Percentiles rank a stretch among this genome's conserved stretches.
phyloP scores from a whole-genome alignment of 805 yeast genomes.

The Suhomyces prunicola region DNA sequence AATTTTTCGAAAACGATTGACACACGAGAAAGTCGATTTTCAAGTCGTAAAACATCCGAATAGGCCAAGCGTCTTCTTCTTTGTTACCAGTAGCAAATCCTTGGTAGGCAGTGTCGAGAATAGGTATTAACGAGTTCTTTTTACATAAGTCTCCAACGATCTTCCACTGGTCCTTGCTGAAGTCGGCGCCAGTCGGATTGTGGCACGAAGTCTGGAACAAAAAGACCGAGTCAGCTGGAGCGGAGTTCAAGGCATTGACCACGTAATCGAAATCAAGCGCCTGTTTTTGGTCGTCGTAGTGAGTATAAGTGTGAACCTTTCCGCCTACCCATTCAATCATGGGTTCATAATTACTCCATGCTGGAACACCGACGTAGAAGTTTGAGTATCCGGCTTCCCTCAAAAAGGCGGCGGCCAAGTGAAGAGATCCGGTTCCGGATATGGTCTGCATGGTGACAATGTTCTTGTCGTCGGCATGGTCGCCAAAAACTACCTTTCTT shows the following conservation, averaged over 20 bases:
- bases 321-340: constrained; percentile 34
- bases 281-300: constrained; percentile 29
- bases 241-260: constrained; percentile 24
- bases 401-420: constrained; percentile 33
- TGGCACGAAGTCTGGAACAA: constrained; percentile 44
- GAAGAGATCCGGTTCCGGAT: constrained; percentile 43
- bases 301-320: constrained; percentile 22
- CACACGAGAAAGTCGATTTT: constrained; percentile 27
- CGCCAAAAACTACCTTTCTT: constrained; percentile 35
- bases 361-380: constrained; percentile 36
- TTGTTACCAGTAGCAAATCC: constrained; percentile 35
- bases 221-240: constrained; percentile 32
- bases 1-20: constrained; percentile 40
- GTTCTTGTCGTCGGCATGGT: constrained; percentile 17
- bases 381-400: constrained; percentile 20
- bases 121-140: constrained; percentile 22
- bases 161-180: constrained; percentile 35
- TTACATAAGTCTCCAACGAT: constrained; percentile 25
- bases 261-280: constrained; percentile 28
- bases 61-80: constrained; percentile 35
- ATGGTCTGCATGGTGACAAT: constrained; percentile 38
- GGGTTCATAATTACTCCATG: constrained; percentile 39
- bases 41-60: constrained; percentile 30
- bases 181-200: constrained; percentile 45
- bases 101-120: constrained; percentile 43